These are phyloP conservation scores for Trypanosoma cruzi DNA, from an alignment of 208 protist genomes.

Conservation along the genomic window DNA sequence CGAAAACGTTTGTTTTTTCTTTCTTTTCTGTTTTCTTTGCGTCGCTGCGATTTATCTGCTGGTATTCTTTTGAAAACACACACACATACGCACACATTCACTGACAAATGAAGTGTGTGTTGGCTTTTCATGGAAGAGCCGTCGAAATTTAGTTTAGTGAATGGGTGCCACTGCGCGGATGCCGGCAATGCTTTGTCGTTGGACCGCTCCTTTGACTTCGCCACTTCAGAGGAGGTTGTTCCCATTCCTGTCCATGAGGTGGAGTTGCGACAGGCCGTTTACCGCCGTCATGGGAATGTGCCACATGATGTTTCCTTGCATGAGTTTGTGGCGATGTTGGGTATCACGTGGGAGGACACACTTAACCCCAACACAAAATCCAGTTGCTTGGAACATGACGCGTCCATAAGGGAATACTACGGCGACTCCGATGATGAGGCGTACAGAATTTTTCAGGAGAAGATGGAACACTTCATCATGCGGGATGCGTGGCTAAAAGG, in stretches of 20 bases:
- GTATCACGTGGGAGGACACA: slow-evolving; percentile 44
- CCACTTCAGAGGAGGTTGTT: slow-evolving; percentile 25
- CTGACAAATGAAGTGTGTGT: background rate
- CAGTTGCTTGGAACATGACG: slow-evolving; percentile 36
- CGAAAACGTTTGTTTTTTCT: background rate
- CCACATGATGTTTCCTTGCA: slow-evolving; percentile 30
- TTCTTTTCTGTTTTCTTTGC: slow-evolving; percentile 5
- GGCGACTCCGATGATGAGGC: slow-evolving; percentile 59
- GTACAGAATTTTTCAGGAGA: slow-evolving; percentile 40
- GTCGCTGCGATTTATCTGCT: background rate
- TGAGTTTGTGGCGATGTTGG: slow-evolving; percentile 49
- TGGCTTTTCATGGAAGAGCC: background rate
- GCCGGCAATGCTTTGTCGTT: background rate
- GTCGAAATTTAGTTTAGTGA: background rate
- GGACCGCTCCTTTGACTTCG: slow-evolving; percentile 56
- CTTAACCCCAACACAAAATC: slow-evolving; percentile 33
- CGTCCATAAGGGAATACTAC: slow-evolving; percentile 49
- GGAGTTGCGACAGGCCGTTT: slow-evolving; percentile 34
- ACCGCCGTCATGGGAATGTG: slow-evolving; percentile 28
- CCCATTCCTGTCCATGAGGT: slow-evolving; percentile 47
- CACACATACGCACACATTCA: background rate
- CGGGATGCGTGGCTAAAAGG: slow-evolving; percentile 52
- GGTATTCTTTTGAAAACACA: background rate
- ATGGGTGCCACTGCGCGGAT: too few relatives aligned
- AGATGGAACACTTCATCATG: slow-evolving; percentile 33